Percentiles rank a stretch among this genome's conserved stretches.
Conservation (phyloP, 768 basidiomycete species). For the Calvatia gigantea region DNA sequence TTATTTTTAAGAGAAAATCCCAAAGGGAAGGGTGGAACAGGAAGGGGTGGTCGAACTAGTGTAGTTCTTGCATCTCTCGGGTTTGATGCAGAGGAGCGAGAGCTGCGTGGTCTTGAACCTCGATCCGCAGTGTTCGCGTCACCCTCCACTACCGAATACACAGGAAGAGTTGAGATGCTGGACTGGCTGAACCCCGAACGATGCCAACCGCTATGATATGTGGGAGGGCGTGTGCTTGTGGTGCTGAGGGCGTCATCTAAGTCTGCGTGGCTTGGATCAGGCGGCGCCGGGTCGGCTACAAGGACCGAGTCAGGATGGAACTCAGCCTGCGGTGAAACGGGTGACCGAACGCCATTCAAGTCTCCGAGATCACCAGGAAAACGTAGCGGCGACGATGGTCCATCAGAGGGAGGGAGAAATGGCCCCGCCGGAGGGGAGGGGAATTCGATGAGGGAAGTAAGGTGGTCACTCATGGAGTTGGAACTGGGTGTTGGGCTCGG, state of each 20-base stretch:
- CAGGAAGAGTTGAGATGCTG: background rate
- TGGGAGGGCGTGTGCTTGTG: background rate
- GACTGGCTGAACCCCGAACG: background rate
- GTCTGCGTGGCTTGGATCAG: background rate
- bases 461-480: background rate
- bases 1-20: too few relatives aligned
- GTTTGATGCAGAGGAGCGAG: background rate
- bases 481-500: background rate
- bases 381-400: background rate
- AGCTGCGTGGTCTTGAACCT: background rate
- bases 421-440: background rate
- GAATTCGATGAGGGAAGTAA: conserved; percentile 2
- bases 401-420: background rate
- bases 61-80: background rate
- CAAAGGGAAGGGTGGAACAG: background rate
- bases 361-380: background rate
- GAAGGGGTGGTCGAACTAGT: background rate
- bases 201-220: background rate
- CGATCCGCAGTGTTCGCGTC: background rate
- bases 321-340: background rate
- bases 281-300: background rate
- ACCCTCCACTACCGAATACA: background rate
- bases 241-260: background rate
- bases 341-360: background rate
- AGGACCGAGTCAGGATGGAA: too few relatives aligned